Conservation (phyloP, 257 asterid genomes). For the Apocynum venetum region DNA sequence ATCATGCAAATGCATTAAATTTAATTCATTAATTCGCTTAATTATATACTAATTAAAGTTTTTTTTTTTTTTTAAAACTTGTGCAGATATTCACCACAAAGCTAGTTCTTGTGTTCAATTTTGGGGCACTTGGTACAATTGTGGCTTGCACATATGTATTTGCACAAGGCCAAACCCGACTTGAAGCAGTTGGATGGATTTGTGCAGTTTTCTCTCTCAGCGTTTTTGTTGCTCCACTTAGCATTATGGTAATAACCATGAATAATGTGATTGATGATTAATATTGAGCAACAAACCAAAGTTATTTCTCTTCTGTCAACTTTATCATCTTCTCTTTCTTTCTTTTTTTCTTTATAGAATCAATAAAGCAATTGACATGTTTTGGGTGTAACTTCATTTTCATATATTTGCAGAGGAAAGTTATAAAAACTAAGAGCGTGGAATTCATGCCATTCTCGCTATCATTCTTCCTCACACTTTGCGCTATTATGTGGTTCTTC, state of each 20-base stretch:
- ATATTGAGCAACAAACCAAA: too few relatives aligned
- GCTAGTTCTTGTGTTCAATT: constrained; percentile 45
- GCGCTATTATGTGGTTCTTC: constrained; percentile 76
- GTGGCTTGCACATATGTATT: constrained; percentile 27
- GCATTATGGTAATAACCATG: constrained; percentile 55
- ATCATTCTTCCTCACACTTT: constrained; percentile 66
- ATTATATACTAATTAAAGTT: neutral
- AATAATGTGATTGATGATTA: too few relatives aligned
- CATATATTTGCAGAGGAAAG: constrained; percentile 35
- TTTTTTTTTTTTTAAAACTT: neutral
- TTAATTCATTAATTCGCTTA: neutral
- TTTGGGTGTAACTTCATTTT: neutral
- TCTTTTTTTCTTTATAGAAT: too few relatives aligned
- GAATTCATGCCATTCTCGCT: constrained; percentile 76
- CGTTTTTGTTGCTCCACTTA: constrained; percentile 78
- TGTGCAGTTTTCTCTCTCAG: constrained; percentile 66
- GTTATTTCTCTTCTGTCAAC: too few relatives aligned
- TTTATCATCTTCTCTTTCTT: too few relatives aligned
- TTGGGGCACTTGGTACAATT: constrained; percentile 31
- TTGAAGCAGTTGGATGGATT: constrained; percentile 63
- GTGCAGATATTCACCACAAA: constrained; percentile 48
- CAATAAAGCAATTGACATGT: too few relatives aligned
- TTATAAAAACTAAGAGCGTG: constrained; percentile 64
- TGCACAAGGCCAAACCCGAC: constrained; percentile 21
- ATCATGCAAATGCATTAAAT: neutral